Conservation (phyloP, 2,329 filamentous ascomycete genomes). For the Calonectria honghensis region DNA sequence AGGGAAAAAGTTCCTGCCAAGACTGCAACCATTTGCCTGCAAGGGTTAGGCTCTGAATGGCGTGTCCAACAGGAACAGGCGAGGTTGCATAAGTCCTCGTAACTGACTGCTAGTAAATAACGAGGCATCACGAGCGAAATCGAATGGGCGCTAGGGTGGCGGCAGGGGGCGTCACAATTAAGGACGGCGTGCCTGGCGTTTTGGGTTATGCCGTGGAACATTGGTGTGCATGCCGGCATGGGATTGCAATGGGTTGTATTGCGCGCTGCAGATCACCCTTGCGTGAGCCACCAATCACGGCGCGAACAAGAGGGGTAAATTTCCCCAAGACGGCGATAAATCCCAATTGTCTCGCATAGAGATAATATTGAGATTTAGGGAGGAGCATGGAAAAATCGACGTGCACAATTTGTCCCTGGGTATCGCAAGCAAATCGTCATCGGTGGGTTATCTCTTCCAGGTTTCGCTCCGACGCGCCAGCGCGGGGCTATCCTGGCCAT, state of each 20-base stretch:
- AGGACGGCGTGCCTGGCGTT: constrained; percentile 7
- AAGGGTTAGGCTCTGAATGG: constrained; percentile 17
- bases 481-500: neutral
- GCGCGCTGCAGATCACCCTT: neutral
- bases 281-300: neutral
- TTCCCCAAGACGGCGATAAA: neutral
- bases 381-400: neutral
- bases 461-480: neutral
- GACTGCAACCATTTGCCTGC: constrained; percentile 24
- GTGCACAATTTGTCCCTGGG: no score
- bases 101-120: neutral
- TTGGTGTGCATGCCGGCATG: constrained; percentile 9
- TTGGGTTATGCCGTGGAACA: constrained; percentile 19
- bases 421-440: neutral
- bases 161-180: constrained; percentile 2
- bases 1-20: constrained; percentile 25
- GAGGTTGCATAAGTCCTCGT: constrained; percentile 9
- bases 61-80: constrained; percentile 15
- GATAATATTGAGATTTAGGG: neutral
- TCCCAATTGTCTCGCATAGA: neutral
- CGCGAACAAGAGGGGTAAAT: neutral
- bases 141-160: neutral
- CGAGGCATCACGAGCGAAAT: neutral
- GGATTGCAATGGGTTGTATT: neutral
- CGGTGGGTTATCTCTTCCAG: neutral